These are phyloP conservation scores for Botrytis pseudocinerea DNA, from an alignment of 2,329 filamentous ascomycete species.

Conservation along the genomic window DNA sequence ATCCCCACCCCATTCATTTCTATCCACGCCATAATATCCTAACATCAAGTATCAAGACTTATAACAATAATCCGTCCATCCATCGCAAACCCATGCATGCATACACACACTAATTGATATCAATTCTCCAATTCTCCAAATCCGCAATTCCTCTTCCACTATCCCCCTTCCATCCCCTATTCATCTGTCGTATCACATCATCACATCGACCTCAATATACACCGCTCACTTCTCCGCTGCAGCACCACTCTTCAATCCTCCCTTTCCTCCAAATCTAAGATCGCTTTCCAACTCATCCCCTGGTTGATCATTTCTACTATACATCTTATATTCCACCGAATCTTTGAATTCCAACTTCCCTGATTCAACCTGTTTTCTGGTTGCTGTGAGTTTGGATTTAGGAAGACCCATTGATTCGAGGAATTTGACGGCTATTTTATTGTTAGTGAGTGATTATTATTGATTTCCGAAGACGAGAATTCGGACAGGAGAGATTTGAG, in stretches of 20 bases:
- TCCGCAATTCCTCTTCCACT: background rate
- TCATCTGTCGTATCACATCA: background rate
- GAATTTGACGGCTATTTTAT: constrained; percentile 53
- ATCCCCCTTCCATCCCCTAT: background rate
- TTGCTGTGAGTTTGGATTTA: constrained; percentile 57
- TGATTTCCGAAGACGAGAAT: background rate
- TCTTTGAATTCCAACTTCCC: constrained; percentile 59
- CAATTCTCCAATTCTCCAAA: background rate
- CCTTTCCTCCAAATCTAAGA: constrained; percentile 17
- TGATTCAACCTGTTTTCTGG: constrained; percentile 60
- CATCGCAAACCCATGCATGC: background rate
- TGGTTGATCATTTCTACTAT: constrained; percentile 59
- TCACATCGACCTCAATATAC: background rate
- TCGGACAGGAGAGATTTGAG: background rate
- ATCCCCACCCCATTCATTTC: background rate
- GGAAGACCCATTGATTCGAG: constrained; percentile 67
- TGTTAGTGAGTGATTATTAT: constrained; percentile 15
- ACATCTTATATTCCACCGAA: constrained; percentile 61
- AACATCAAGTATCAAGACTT: background rate
- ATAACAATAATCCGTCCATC: background rate
- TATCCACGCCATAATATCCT: background rate
- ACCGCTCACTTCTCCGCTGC: background rate
- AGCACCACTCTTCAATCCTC: background rate
- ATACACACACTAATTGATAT: background rate
- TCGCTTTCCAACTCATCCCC: constrained; percentile 40